These are phyloP conservation scores for Hypsizygus marmoreus DNA, from an alignment of 768 basidiomycete species.

Conservation along the genomic window DNA sequence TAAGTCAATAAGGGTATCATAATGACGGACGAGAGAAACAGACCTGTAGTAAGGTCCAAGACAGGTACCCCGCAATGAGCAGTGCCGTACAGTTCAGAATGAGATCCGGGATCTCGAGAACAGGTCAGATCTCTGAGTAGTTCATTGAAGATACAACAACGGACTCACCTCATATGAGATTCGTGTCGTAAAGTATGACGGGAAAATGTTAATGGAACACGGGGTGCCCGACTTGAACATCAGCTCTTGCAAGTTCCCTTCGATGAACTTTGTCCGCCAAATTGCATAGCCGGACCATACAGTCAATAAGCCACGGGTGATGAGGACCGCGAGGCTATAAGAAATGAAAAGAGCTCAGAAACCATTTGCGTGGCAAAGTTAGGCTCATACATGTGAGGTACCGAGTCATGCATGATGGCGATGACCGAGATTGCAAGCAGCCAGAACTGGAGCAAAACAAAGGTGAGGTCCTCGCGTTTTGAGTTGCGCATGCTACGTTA, in stretches of 20 bases:
- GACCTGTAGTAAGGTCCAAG: slow-evolving; percentile 48
- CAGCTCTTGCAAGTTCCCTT: slow-evolving; percentile 36
- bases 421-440: slow-evolving; percentile 51
- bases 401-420: slow-evolving; percentile 50
- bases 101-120: slow-evolving; percentile 57
- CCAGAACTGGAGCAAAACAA: slow-evolving; percentile 55
- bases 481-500: slow-evolving; percentile 40
- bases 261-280: slow-evolving; percentile 44
- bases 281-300: slow-evolving; percentile 54
- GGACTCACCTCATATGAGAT: slow-evolving; percentile 41
- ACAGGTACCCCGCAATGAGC: slow-evolving; percentile 42
- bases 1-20: neutral
- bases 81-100: slow-evolving; percentile 46
- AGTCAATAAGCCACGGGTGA: slow-evolving; percentile 46
- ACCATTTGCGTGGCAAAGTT: neutral
- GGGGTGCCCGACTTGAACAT: slow-evolving; percentile 41
- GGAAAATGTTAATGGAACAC: slow-evolving; percentile 51
- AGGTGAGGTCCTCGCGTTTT: slow-evolving; percentile 48
- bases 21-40: neutral
- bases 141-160: neutral
- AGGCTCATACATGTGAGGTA: slow-evolving; percentile 63
- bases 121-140: too few species aligned
- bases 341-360: neutral
- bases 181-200: slow-evolving; percentile 43
- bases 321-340: slow-evolving; percentile 47